Evolutionary conservation across 2,329 filamentous ascomycete genomes (phyloP).

Genomic region (Aureobasidium pullulans): DNA sequence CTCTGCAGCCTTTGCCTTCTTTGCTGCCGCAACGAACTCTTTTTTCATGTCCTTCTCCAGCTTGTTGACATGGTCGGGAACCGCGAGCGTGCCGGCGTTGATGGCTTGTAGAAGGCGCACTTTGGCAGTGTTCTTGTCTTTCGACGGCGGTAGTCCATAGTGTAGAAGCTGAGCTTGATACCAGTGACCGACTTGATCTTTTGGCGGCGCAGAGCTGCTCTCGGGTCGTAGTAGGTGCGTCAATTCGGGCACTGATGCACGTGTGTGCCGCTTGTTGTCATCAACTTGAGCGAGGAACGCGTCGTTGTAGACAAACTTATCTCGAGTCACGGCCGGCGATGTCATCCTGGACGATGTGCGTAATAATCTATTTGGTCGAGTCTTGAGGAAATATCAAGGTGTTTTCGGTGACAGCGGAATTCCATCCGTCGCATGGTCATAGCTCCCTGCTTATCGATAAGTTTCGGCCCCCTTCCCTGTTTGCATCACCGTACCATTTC

Average conservation of each 20-base stretch:
- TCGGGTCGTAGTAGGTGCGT: neutral
- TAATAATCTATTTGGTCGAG: neutral
- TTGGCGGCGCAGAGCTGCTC: slow-evolving; percentile 15
- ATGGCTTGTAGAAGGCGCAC: slow-evolving; percentile 53
- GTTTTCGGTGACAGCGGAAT: neutral
- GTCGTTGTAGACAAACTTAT: slow-evolving; percentile 25
- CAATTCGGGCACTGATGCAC: slow-evolving; percentile 17
- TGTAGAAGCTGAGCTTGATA: slow-evolving; percentile 57
- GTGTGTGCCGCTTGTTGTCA: slow-evolving; percentile 23
- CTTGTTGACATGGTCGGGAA: slow-evolving; percentile 43
- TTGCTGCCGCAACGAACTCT: slow-evolving; percentile 47
- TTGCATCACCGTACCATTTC: no score
- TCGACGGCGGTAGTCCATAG: slow-evolving; percentile 51
- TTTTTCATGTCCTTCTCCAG: slow-evolving; percentile 52
- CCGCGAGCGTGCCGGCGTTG: slow-evolving; percentile 39
- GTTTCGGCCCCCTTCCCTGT: neutral
- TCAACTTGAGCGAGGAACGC: slow-evolving; percentile 23
- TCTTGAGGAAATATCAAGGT: neutral
- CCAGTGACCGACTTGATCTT: slow-evolving; percentile 52
- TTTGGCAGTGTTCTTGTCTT: slow-evolving; percentile 52
- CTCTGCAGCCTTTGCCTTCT: slow-evolving; percentile 36
- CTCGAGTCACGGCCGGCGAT: slow-evolving; percentile 17
- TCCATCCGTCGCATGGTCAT: neutral
- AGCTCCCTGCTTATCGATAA: neutral
- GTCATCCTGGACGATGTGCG: neutral